A percentile compares a stretch with the other conserved stretches of the same genome.
These are phyloP conservation scores for Myxozyma udenii DNA, from an alignment of 805 yeast species.

Conservation along the genomic window DNA sequence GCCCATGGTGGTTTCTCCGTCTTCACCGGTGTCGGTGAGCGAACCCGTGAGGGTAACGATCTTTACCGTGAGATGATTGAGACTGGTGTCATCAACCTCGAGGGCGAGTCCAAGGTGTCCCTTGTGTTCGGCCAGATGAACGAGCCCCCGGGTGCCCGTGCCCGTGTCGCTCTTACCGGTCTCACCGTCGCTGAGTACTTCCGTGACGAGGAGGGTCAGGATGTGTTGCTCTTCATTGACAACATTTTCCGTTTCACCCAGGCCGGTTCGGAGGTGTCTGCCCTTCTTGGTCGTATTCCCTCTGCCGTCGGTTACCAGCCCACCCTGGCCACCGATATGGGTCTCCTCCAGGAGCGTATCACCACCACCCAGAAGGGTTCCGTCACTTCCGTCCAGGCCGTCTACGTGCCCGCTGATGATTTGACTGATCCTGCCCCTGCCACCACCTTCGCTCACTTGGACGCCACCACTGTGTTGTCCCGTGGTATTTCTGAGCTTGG, in stretches of 20 bases:
- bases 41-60: conserved; percentile 99
- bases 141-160: conserved; percentile 99
- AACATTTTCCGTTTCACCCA: conserved; percentile 99
- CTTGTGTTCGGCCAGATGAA: conserved; percentile 99
- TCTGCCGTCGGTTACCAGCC: conserved; percentile 99
- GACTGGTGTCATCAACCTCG: conserved; percentile 99
- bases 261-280: conserved; percentile 99
- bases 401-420: conserved; percentile 99
- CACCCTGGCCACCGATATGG: conserved; percentile 99
- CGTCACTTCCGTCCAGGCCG: conserved; percentile 99
- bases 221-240: conserved; percentile 98
- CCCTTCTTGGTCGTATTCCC: conserved; percentile 99
- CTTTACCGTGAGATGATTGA: conserved; percentile 99
- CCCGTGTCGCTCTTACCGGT: conserved; percentile 99
- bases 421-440: conserved; percentile 99
- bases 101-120: conserved; percentile 99
- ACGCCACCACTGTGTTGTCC: conserved; percentile 99
- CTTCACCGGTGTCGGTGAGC: conserved; percentile 99
- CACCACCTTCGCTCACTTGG: conserved; percentile 99
- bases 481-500: conserved; percentile 99
- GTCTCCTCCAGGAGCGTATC: conserved; percentile 99
- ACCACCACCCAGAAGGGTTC: conserved; percentile 99
- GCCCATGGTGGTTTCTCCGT: conserved; percentile 99
- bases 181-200: conserved; percentile 99
- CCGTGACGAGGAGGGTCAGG: conserved; percentile 99